Conservation (phyloP, 768 basidiomycete species). For the Mycena leptocephala region DNA sequence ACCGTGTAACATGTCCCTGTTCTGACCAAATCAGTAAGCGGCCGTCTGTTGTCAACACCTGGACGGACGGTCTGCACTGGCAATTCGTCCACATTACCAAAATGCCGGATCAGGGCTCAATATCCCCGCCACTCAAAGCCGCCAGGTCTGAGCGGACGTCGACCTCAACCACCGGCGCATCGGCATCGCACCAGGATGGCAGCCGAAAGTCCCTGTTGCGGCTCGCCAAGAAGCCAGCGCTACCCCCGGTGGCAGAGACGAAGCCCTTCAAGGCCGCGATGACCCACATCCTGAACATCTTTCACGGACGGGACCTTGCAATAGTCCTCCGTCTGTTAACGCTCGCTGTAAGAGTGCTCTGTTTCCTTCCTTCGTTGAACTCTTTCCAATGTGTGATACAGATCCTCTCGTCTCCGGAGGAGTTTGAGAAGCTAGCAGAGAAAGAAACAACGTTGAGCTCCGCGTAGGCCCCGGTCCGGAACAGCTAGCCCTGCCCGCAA, state of each 20-base stretch:
- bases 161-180: too few species aligned
- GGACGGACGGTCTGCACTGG: neutral
- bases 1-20: neutral
- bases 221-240: too few species aligned
- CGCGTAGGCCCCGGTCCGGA: too few species aligned
- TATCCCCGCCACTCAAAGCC: too few species aligned
- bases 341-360: neutral
- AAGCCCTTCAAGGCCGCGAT: neutral
- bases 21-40: neutral
- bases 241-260: neutral
- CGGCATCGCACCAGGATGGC: too few species aligned
- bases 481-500: too few species aligned
- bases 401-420: neutral
- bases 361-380: neutral
- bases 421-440: neutral
- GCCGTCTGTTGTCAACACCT: neutral
- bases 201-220: too few species aligned
- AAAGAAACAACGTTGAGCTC: too few species aligned
- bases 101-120: neutral
- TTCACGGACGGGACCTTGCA: neutral
- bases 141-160: neutral
- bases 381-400: neutral
- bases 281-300: neutral
- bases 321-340: neutral
- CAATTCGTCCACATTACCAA: neutral